phyloP scores from a whole-genome alignment of 495 filamentous ascomycete species.

The Tuber microsphaerosporum region DNA sequence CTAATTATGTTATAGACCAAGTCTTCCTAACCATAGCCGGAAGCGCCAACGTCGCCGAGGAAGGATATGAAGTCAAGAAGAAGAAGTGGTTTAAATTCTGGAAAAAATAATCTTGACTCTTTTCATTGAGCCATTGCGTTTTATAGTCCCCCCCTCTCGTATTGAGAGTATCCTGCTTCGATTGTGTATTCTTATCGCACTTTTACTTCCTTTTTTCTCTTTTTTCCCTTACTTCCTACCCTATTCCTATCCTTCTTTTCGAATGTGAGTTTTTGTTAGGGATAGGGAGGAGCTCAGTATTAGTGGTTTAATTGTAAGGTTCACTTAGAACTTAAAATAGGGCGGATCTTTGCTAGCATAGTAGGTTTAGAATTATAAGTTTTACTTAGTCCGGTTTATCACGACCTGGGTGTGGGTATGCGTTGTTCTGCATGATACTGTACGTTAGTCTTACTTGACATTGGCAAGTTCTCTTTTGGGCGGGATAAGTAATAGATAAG shows the following conservation, averaged over 20 bases:
- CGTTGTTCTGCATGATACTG: not conserved
- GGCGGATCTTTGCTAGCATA: not conserved
- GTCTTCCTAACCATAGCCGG: slow-evolving; percentile 78
- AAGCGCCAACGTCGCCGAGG: slow-evolving; percentile 68
- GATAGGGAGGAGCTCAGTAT: not conserved
- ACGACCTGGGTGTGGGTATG: not conserved
- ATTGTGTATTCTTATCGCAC: not conserved
- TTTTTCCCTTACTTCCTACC: not conserved
- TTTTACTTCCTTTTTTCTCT: not conserved
- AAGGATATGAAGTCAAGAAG: slow-evolving; percentile 54
- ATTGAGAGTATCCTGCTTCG: not conserved
- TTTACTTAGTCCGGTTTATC: not conserved
- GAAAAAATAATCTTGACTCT: not conserved
- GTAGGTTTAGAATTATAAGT: not conserved
- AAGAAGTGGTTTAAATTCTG: slow-evolving; percentile 18
- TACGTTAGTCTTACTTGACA: not conserved
- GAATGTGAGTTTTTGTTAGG: not conserved
- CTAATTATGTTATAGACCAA: slow-evolving; percentile 56
- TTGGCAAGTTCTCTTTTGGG: not conserved
- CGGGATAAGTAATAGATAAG: not conserved
- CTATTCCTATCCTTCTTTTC: not conserved
- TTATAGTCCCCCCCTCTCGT: not conserved
- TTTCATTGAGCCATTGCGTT: not conserved
- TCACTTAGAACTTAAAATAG: not conserved
- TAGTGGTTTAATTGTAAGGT: not conserved